Conservation (phyloP, 2,329 filamentous ascomycete species). For the Fusarium palustre region DNA sequence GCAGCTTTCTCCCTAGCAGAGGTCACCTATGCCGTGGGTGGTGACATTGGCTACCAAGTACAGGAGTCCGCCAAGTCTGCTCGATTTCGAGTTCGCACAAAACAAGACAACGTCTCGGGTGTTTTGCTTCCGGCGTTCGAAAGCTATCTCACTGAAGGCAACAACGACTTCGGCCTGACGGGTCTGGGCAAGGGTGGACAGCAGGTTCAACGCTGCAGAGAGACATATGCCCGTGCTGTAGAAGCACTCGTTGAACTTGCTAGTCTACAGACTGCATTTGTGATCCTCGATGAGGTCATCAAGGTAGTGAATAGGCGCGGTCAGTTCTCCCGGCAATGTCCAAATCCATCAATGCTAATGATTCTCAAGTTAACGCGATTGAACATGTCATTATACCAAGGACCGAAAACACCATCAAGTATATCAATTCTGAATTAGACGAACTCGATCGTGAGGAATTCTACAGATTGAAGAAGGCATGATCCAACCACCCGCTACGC, state of each 20-base stretch:
- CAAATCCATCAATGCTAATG: slow-evolving; percentile 3
- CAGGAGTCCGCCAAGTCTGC: slow-evolving; percentile 95
- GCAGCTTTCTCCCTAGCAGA: slow-evolving; percentile 97
- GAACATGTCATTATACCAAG: slow-evolving; percentile 97
- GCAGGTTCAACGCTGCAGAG: slow-evolving; percentile 92
- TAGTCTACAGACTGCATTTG: slow-evolving; percentile 95
- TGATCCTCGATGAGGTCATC: slow-evolving; percentile 98
- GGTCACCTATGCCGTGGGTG: slow-evolving; percentile 96
- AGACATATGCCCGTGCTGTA: slow-evolving; percentile 95
- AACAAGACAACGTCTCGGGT: slow-evolving; percentile 98
- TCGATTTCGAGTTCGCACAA: slow-evolving; percentile 91
- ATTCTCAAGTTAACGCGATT: slow-evolving; percentile 83
- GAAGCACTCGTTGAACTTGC: slow-evolving; percentile 96
- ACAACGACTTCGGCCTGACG: slow-evolving; percentile 95
- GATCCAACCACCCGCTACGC: neutral
- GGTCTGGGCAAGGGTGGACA: slow-evolving; percentile 97
- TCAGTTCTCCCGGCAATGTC: slow-evolving; percentile 51
- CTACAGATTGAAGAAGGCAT: slow-evolving; percentile 89
- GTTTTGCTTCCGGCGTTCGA: slow-evolving; percentile 95
- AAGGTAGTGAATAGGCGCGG: slow-evolving; percentile 98
- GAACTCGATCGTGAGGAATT: slow-evolving; percentile 98
- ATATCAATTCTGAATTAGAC: slow-evolving; percentile 98
- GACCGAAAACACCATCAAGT: slow-evolving; percentile 99
- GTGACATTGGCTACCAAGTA: slow-evolving; percentile 96
- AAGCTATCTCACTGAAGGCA: slow-evolving; percentile 87